Evolutionary conservation across 2,329 filamentous ascomycete genomes (phyloP).

Genomic region (Alternaria viburni): DNA sequence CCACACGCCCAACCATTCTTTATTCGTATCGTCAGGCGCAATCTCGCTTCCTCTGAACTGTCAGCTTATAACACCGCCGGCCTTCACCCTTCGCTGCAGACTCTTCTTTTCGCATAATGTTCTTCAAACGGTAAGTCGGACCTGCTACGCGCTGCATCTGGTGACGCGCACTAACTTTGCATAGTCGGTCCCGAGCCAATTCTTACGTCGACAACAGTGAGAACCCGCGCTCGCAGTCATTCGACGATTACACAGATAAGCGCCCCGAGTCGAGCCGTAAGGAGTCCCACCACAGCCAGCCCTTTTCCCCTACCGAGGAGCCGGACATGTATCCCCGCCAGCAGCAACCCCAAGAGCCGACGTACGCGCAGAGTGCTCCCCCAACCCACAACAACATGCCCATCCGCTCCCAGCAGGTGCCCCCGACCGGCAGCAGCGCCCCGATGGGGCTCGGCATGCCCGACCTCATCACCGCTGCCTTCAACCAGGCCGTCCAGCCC

Average conservation of each 20-base stretch:
- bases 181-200: slow-evolving; percentile 53
- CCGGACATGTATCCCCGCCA: slow-evolving; percentile 55
- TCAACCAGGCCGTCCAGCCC: slow-evolving; percentile 60
- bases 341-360: slow-evolving; percentile 49
- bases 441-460: slow-evolving; percentile 53
- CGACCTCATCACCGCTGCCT: slow-evolving; percentile 59
- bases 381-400: slow-evolving; percentile 32
- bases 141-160: neutral
- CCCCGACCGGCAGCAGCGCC: slow-evolving; percentile 24
- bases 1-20: slow-evolving; percentile 21
- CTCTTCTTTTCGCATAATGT: slow-evolving; percentile 47
- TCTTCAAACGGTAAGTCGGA: slow-evolving; percentile 51
- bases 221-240: slow-evolving; percentile 48
- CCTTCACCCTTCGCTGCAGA: slow-evolving; percentile 22
- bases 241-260: slow-evolving; percentile 50
- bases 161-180: slow-evolving; percentile 4
- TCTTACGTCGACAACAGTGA: slow-evolving; percentile 57
- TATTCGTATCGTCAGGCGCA: slow-evolving; percentile 14
- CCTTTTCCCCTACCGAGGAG: slow-evolving; percentile 35
- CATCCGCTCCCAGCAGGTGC: slow-evolving; percentile 30
- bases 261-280: slow-evolving; percentile 50
- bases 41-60: slow-evolving; percentile 21
- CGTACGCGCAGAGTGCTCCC: slow-evolving; percentile 26
- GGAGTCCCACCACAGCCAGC: slow-evolving; percentile 40
- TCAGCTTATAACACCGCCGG: slow-evolving; percentile 30